Evolutionary conservation across 1,284 basidiomycete species (phyloP), one percentile per base, ranked within the genome.

Genomic region (Afroboletus lepidellus): DNA sequence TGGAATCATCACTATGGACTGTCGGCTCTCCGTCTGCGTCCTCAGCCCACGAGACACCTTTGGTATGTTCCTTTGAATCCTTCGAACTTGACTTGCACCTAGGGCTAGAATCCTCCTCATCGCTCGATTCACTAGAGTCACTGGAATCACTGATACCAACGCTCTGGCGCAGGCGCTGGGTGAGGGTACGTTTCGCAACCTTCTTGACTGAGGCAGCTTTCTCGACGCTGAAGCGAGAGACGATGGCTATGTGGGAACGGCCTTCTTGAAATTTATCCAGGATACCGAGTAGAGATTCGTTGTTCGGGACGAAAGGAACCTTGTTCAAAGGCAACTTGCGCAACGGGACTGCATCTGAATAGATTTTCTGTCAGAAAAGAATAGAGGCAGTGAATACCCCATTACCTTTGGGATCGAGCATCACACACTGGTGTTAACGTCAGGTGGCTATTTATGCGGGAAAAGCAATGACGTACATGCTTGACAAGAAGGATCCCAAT

Each of bases 181-280:
- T 87, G n/a, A 89, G 74, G 16, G 84, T 83, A 41, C 78, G 77
- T 64, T 87, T 90, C 46, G 54, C 54, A 3, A 57, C 67, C 38
- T 59, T 76, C 56, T 70, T 69, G 45, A 69, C 57, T 7, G 74
- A 73, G 3, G 69, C 62, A 20, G 69, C 80, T 59, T 81, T 78
- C 56, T 79, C 74, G 29, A 76, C 72, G 44, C 81, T 83, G 61
- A 79, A 76, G 42, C 87, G 81, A 52, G 83, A 84, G 56, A 96
- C 92, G 57, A 95, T 88, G 27, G 94, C 94, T 80, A 96, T 93
- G 66, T 96, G 93, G 38, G 87, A 91, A 36, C 91, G 80, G 11
- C 93, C 93, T 65, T 94, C 92, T 68, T 95, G 93, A 70, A 96
- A 96, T 55, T 80, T 87, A 67, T 95, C 93, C 48, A 96, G 79